Conservation (phyloP, 1,284 basidiomycete genomes). For the Lentinula novae-zelandiae region DNA sequence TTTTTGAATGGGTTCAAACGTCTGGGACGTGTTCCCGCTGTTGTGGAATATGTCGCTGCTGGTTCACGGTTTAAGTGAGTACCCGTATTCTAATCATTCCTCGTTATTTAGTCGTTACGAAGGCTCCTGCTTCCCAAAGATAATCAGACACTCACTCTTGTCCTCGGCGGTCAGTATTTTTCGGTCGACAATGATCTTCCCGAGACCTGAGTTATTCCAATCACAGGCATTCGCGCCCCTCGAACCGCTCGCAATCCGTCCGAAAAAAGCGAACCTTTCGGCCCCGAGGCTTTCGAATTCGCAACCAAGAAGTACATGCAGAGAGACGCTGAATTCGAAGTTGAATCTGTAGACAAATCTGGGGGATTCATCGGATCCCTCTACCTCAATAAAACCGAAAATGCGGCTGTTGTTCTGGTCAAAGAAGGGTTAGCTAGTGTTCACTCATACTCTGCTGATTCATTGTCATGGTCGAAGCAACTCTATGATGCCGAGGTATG, state of each 20-base stretch:
- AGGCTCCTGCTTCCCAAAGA: constrained; percentile 88
- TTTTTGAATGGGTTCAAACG: constrained; percentile 94
- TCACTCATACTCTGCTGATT: constrained; percentile 85
- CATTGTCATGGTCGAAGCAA: constrained; percentile 73
- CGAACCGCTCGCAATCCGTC: constrained; percentile 75
- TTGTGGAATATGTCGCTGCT: constrained; percentile 92
- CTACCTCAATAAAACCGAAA: constrained; percentile 83
- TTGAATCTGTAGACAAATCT: constrained; percentile 88
- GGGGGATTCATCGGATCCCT: constrained; percentile 94
- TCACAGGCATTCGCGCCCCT: constrained; percentile 76
- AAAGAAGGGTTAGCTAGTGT: constrained; percentile 84
- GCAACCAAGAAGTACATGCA: constrained; percentile 84
- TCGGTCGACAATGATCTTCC: background rate
- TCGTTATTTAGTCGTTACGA: constrained; percentile 1
- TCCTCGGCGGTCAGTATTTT: constrained; percentile 65
- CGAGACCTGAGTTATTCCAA: constrained; percentile 11
- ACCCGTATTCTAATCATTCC: background rate
- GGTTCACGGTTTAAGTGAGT: constrained; percentile 90
- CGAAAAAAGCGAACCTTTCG: constrained; percentile 91
- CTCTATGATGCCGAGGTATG: constrained; percentile 81
- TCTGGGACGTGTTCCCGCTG: constrained; percentile 74
- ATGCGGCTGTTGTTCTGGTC: constrained; percentile 81
- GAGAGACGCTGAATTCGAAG: constrained; percentile 91
- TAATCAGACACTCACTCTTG: constrained; percentile 86
- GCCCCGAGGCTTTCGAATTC: constrained; percentile 81